A percentile compares a stretch with the other conserved stretches of the same genome.
Conservation (phyloP, 148 eudicot genomes). For the Amaranthus palmeri region DNA sequence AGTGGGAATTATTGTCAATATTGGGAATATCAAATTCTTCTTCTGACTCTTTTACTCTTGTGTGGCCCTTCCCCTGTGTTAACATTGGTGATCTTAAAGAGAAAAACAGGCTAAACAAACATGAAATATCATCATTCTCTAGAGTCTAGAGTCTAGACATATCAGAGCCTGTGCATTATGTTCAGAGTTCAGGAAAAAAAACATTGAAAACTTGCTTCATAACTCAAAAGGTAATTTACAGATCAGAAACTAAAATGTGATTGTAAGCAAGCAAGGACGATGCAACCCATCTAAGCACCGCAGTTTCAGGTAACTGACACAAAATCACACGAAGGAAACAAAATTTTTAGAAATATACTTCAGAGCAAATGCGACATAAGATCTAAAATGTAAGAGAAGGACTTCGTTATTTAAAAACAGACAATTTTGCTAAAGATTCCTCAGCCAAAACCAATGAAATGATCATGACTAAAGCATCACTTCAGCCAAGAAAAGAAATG, state of each 20-base stretch:
- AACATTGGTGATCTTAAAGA: constrained; percentile 8
- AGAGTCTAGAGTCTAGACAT: no score
- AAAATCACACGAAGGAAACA: neutral
- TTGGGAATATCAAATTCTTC: constrained; percentile 38
- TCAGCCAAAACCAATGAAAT: neutral
- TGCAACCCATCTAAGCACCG: neutral
- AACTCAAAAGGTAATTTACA: neutral
- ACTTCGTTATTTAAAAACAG: no score
- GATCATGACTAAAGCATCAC: neutral
- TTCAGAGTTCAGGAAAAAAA: neutral
- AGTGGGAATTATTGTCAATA: constrained; percentile 33
- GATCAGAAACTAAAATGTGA: neutral
- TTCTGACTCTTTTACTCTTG: constrained; percentile 34
- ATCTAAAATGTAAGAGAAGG: neutral
- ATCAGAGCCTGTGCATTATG: neutral
- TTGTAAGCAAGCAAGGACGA: neutral
- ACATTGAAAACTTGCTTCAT: neutral
- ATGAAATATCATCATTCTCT: neutral
- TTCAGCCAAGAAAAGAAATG: neutral
- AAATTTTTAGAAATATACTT: neutral
- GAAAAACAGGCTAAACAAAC: neutral
- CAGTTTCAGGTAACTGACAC: neutral
- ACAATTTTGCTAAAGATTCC: neutral
- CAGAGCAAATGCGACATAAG: neutral
- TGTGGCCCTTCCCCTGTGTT: constrained; percentile 43